Evolutionary conservation across 129 eudicot species (phyloP).

Genomic region (Deinandra increscens): DNA sequence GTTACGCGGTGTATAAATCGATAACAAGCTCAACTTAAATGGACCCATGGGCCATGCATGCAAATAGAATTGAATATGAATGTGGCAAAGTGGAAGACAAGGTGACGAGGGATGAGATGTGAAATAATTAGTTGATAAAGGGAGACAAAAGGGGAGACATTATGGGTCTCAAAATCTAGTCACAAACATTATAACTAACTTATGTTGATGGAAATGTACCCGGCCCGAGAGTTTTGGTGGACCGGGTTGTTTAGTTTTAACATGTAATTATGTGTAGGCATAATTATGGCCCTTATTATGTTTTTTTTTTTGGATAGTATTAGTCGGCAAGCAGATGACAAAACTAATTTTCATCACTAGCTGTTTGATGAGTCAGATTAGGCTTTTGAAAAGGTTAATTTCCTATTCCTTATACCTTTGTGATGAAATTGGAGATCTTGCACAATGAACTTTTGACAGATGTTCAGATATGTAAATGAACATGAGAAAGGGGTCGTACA

Average conservation of each 20-base stretch:
- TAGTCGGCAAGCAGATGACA: background rate
- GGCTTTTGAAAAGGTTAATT: background rate
- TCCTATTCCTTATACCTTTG: background rate
- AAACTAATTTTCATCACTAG: background rate
- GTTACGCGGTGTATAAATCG: background rate
- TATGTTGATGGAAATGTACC: background rate
- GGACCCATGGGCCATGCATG: too few relatives aligned
- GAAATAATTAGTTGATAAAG: constrained; percentile 45
- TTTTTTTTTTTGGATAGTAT: background rate
- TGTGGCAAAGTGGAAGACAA: constrained; percentile 31
- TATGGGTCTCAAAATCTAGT: constrained; percentile 44
- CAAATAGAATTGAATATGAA: background rate
- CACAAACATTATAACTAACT: constrained; percentile 22
- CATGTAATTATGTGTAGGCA: background rate
- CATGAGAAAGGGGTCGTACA: too few relatives aligned
- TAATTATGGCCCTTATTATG: background rate
- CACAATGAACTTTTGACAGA: background rate
- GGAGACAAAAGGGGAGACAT: constrained; percentile 40
- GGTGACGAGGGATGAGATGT: constrained; percentile 41
- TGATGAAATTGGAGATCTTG: background rate
- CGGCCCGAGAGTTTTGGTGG: background rate
- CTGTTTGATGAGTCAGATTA: background rate
- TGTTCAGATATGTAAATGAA: too few relatives aligned
- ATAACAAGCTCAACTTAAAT: background rate
- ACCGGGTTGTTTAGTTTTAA: background rate